Conservation (phyloP, 371 early-diverging fungal species). For the Rhizopus arrhizus region DNA sequence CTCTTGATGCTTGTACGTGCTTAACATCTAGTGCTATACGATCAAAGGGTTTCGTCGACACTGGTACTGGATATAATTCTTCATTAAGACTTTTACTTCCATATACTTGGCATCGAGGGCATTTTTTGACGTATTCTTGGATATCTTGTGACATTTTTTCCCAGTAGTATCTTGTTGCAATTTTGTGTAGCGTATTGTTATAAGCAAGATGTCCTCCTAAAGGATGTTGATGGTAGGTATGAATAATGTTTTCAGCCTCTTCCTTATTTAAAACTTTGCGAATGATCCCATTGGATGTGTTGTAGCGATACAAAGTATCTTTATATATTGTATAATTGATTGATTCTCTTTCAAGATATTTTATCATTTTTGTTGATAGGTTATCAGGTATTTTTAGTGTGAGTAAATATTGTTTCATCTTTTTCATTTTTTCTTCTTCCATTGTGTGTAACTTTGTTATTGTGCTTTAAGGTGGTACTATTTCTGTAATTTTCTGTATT, state of each 20-base stretch:
- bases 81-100: conserved; percentile 1
- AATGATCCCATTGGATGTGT: background rate
- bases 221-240: conserved; percentile 1
- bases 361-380: too few species aligned
- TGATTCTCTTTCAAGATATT: background rate
- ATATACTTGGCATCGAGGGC: conserved; percentile 6
- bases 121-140: background rate
- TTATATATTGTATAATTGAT: background rate
- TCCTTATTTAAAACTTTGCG: background rate
- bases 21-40: conserved; percentile 2
- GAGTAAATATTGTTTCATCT: too few species aligned
- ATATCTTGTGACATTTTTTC: background rate
- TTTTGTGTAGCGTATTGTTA: background rate
- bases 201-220: conserved; percentile 2
- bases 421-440: too few species aligned
- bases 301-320: background rate
- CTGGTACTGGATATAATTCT: background rate
- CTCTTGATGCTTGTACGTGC: conserved; percentile 2
- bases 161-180: background rate
- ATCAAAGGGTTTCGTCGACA: background rate
- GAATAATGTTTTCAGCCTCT: background rate
- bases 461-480: too few species aligned
- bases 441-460: too few species aligned
- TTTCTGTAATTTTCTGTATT: too few species aligned
- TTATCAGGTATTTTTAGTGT: too few species aligned